Base-by-base conservation (phyloP, 176 grass and related monocot species). In the Calamus simplicifolius region DNA sequence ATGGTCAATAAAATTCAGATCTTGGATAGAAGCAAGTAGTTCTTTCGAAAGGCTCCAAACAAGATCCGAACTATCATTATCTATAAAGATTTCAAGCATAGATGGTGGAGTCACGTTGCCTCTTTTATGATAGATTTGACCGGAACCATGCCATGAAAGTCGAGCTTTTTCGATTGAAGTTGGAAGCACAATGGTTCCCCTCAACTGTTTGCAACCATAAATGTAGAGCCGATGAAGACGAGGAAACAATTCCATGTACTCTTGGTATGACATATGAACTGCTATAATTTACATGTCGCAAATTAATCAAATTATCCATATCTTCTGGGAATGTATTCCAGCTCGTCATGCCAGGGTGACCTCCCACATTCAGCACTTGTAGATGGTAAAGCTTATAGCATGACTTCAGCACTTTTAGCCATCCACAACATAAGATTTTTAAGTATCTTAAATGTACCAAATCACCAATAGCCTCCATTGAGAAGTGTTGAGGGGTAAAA, bases 391-490 rank as follows among this genome's bases (percentile, higher is more conserved):
- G 21, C 21, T 23, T 23, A 1, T 1, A 23, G 1, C 21, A 23
- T 23, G 21, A 23, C 21, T 23, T 23, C 69, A 72, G 58, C 27
- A 77, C 3, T 28, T 5, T 13, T 29, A 16, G 62, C 4, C 69
- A 67, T 8, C 5, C 50, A 1, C 3, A 49, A 8, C 15, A 23
- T 54, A 1, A 27, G 23, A 3, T 72, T 13, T 73, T 21, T 13
- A 85, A 62, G 69, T 85, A 81, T 14, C 77, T 75, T 17, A 85
- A 67, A 51, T 73, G 77, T 23, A 23, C 1, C 21, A 23, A 23
- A 23, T 23, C 21, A 23, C 21, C 21, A 23, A 23, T 23, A 23
- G 21, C 21, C 21, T 23, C 21, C 1, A 23, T 0, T 23, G 21
- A 23, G n/a, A n/a, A n/a, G n/a, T n/a, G n/a, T n/a, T n/a, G n/a